Percentiles rank a stretch among this genome's conserved stretches.
These are phyloP conservation scores for Dioszegia crocea DNA, from an alignment of 768 basidiomycete species.

Conservation along the genomic window DNA sequence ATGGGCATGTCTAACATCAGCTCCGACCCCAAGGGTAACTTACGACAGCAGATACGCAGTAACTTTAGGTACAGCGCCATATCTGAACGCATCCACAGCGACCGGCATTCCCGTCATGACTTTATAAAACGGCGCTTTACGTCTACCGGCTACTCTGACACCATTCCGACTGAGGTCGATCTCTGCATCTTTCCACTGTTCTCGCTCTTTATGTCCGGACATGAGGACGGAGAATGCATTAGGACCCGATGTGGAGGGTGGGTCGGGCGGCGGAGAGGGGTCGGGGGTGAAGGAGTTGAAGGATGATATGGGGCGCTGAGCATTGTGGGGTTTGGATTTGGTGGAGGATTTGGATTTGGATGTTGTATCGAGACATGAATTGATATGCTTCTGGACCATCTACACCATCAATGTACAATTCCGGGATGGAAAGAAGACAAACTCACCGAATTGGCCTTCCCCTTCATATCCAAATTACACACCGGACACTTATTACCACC, in stretches of 20 bases:
- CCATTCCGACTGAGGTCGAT: conserved; percentile 47
- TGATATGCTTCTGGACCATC: conserved; percentile 60
- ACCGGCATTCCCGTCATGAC: conserved; percentile 91
- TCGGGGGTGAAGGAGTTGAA: conserved; percentile 31
- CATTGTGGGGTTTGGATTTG: conserved; percentile 9
- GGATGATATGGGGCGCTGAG: conserved; percentile 41
- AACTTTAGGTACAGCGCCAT: conserved; percentile 82
- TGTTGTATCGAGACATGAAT: conserved; percentile 56
- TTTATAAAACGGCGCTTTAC: conserved; percentile 88
- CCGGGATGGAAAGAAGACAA: neutral
- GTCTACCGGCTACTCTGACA: conserved; percentile 51
- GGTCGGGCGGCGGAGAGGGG: conserved; percentile 26
- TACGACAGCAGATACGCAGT: conserved; percentile 90
- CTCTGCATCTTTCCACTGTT: conserved; percentile 76
- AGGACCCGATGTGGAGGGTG: conserved; percentile 19
- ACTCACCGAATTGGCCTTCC: conserved; percentile 43
- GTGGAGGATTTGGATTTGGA: neutral
- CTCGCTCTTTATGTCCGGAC: conserved; percentile 75
- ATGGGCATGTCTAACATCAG: conserved; percentile 75
- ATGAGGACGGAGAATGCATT: conserved; percentile 79
- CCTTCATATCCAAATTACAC: conserved; percentile 37
- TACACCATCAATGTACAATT: conserved; percentile 32
- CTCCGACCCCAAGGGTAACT: conserved; percentile 23
- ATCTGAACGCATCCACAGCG: conserved; percentile 94
- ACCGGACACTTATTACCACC: conserved; percentile 41